Percentiles rank a stretch among this genome's conserved stretches.
These are phyloP conservation scores for Selaginella tamariscina DNA, from an alignment of 75 land plant species.

Conservation along the genomic window DNA sequence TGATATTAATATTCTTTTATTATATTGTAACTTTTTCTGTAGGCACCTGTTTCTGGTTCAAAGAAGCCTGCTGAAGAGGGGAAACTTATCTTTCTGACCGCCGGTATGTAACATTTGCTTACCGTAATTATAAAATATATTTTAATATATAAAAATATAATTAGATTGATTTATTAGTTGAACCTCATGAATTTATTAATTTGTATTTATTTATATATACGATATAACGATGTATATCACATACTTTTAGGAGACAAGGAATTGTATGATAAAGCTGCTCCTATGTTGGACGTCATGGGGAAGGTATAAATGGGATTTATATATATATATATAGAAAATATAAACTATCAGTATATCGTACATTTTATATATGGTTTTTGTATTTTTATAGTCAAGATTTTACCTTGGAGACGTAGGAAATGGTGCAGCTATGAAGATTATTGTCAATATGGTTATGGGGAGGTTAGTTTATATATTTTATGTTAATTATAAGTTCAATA, in stretches of 20 bases:
- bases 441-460: constrained; percentile 99
- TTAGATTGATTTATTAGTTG: too few species aligned
- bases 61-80: constrained; percentile 98
- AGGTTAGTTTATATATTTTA: constrained; percentile 36
- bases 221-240: too few species aligned
- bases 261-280: constrained; percentile 51
- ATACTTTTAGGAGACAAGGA: neutral
- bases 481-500: neutral
- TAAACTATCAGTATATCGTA: too few species aligned
- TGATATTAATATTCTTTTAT: too few species aligned
- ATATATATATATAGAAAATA: neutral
- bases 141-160: too few species aligned
- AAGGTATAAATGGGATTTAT: constrained; percentile 33
- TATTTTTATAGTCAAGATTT: constrained; percentile 24
- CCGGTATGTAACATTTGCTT: constrained; percentile 37
- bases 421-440: constrained; percentile 93
- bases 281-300: constrained; percentile 73
- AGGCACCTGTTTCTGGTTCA: constrained; percentile 97
- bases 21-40: constrained; percentile 25
- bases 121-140: neutral
- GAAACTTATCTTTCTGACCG: constrained; percentile 76
- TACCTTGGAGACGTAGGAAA: constrained; percentile 85
- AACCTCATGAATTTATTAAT: too few species aligned
- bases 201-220: too few species aligned
- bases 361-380: too few species aligned